Conservation (phyloP, 2,329 filamentous ascomycete genomes). For the Sarocladium kiliense region DNA sequence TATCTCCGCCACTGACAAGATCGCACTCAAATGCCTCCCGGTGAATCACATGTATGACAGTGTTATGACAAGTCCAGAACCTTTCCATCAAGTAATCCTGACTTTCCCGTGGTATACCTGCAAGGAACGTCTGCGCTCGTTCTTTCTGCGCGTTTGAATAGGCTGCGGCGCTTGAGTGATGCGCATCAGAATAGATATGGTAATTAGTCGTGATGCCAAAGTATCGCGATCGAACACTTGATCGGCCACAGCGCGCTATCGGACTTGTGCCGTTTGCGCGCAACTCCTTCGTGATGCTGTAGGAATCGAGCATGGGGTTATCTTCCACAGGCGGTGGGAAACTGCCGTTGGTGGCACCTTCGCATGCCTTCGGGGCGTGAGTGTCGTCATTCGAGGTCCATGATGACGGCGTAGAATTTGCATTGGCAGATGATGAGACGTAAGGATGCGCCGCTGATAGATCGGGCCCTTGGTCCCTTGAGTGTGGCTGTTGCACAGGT, state of each 20-base stretch:
- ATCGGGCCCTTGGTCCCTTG: background rate
- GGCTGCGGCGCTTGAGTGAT: background rate
- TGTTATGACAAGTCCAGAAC: background rate
- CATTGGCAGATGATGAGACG: background rate
- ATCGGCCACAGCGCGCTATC: background rate
- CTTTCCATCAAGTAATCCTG: background rate
- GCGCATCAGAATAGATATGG: background rate
- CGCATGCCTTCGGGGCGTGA: background rate
- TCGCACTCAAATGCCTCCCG: background rate
- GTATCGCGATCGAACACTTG: background rate
- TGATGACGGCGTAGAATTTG: background rate
- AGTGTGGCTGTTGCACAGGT: background rate
- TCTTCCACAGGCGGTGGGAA: background rate
- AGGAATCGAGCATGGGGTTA: background rate
- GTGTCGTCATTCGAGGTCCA: background rate
- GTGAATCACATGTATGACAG: background rate
- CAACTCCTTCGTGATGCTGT: background rate
- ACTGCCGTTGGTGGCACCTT: too few species aligned
- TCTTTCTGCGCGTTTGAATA: background rate
- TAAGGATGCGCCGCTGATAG: background rate
- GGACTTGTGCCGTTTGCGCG: background rate
- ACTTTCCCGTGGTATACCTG: background rate
- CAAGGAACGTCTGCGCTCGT: background rate
- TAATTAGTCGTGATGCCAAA: constrained; percentile 1
- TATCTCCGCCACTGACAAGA: background rate